These are phyloP conservation scores for Phalaenopsis aphrodite DNA, from an alignment of 106 monocot species.

Conservation along the genomic window DNA sequence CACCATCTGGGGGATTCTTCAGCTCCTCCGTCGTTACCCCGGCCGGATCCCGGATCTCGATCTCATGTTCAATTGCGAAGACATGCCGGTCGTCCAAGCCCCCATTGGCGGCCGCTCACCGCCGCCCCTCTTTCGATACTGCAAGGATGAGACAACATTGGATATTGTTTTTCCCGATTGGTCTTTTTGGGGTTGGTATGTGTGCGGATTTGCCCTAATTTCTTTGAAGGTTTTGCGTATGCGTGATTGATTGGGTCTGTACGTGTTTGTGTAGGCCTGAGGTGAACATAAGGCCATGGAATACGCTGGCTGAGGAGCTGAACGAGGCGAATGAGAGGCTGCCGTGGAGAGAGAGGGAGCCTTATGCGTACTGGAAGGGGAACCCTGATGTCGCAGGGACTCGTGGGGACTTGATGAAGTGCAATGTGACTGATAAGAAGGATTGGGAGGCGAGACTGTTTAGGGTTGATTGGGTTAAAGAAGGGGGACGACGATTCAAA, in stretches of 20 bases:
- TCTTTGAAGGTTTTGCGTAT: not conserved
- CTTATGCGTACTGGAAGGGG: slow-evolving; percentile 70
- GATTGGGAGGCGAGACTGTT: slow-evolving; percentile 48
- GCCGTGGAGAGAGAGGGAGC: slow-evolving; percentile 37
- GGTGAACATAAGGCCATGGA: slow-evolving; percentile 64
- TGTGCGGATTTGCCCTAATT: not conserved
- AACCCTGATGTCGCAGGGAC: slow-evolving; percentile 29
- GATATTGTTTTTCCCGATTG: slow-evolving; percentile 65
- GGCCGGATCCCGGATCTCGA: slow-evolving; percentile 67
- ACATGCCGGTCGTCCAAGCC: slow-evolving; percentile 24
- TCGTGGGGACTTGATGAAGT: slow-evolving; percentile 45
- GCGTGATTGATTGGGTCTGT: not conserved
- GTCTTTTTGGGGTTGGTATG: slow-evolving; percentile 70
- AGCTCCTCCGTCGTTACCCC: slow-evolving; percentile 39
- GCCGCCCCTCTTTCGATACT: slow-evolving; percentile 35
- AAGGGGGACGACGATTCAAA: slow-evolving; percentile 24
- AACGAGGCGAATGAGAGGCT: slow-evolving; percentile 23
- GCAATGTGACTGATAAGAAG: slow-evolving; percentile 26
- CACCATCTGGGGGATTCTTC: slow-evolving; percentile 42
- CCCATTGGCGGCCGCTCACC: not conserved
- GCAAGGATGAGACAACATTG: slow-evolving; percentile 27
- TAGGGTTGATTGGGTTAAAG: slow-evolving; percentile 43
- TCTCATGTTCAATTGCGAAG: slow-evolving; percentile 57
- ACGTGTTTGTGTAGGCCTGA: slow-evolving; percentile 32
- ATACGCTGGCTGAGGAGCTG: slow-evolving; percentile 28